A percentile compares a stretch with the other conserved stretches of the same genome.
These are phyloP conservation scores for Zasmidium angulare DNA, from an alignment of 2,329 filamentous ascomycete genomes.

Conservation along the genomic window DNA sequence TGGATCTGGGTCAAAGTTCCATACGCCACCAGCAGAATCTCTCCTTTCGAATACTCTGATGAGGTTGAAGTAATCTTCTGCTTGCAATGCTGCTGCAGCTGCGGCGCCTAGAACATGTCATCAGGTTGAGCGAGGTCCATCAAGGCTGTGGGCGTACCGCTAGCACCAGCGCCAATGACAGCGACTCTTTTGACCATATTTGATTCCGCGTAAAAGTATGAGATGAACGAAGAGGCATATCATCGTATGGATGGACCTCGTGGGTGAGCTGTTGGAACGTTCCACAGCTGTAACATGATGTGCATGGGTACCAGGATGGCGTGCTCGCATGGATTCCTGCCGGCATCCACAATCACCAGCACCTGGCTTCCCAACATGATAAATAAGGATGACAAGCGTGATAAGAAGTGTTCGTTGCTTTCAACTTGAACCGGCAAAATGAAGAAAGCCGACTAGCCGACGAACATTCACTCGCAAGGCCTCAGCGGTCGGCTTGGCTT, in stretches of 20 bases:
- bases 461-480: background rate
- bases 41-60: slow-evolving; percentile 39
- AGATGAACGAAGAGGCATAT: background rate
- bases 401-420: too few species aligned
- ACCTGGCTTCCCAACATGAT: too few species aligned
- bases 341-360: too few species aligned
- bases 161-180: slow-evolving; percentile 33
- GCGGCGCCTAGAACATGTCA: slow-evolving; percentile 29
- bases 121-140: too few species aligned
- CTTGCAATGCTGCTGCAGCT: slow-evolving; percentile 36
- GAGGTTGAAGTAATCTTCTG: slow-evolving; percentile 35
- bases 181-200: slow-evolving; percentile 22
- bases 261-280: background rate
- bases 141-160: slow-evolving; percentile 12
- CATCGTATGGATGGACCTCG: background rate
- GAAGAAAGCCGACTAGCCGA: too few species aligned
- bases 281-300: background rate
- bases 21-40: slow-evolving; percentile 37
- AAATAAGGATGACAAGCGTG: too few species aligned
- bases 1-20: slow-evolving; percentile 52
- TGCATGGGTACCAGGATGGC: slow-evolving; percentile 4
- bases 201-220: background rate
- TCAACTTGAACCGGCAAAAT: too few species aligned
- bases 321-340: background rate
- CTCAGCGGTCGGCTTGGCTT: background rate